Evolutionary conservation across 148 eudicot genomes (phyloP).

Genomic region (Rhododendron simsii): DNA sequence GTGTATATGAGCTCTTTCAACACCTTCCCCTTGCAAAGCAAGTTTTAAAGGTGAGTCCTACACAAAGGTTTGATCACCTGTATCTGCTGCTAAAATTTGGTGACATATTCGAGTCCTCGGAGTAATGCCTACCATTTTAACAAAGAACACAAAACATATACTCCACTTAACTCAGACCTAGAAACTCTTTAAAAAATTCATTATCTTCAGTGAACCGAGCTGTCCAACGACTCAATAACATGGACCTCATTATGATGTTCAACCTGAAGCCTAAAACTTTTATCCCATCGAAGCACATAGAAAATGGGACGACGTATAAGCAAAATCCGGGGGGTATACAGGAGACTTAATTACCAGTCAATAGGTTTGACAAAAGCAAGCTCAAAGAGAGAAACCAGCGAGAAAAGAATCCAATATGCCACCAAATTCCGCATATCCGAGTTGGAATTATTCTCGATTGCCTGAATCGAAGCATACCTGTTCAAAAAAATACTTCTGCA

Average conservation of each 20-base stretch:
- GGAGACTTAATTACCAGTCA: neutral
- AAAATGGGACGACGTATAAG: neutral
- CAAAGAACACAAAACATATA: too few relatives aligned
- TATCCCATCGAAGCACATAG: neutral
- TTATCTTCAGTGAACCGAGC: neutral
- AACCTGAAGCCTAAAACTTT: neutral
- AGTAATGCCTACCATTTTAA: too few relatives aligned
- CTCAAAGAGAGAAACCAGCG: constrained; percentile 10
- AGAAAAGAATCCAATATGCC: constrained; percentile 13
- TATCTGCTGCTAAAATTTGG: too few relatives aligned
- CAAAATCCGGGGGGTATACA: neutral
- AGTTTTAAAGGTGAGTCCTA: neutral
- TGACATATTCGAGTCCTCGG: too few relatives aligned
- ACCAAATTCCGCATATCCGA: constrained; percentile 4
- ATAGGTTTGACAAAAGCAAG: constrained; percentile 11
- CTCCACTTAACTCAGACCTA: neutral
- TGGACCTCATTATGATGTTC: neutral
- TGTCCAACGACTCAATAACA: neutral
- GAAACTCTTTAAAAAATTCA: neutral
- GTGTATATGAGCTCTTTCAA: neutral
- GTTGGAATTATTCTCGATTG: constrained; percentile 5
- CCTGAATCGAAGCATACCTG: constrained; percentile 10
- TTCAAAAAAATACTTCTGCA: neutral
- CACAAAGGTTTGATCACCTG: neutral
- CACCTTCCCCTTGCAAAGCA: neutral